Base-by-base conservation (phyloP, 345 rosid genomes). In the Ceriops decandra region DNA sequence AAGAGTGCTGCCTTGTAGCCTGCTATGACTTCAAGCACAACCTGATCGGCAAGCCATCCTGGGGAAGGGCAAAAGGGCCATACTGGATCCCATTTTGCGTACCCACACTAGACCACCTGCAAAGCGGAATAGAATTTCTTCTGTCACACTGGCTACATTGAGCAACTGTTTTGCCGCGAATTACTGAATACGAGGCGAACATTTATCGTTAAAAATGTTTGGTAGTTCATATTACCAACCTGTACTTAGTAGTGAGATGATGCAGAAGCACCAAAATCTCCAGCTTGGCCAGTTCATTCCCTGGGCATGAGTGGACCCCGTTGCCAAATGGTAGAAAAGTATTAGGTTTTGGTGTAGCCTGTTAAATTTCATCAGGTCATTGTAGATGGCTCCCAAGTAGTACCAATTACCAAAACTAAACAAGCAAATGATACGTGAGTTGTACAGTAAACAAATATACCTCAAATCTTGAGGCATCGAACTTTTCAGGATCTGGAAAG, bases 261-360 rank as follows among this genome's bases (percentile, higher is more conserved):
- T 92, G 96, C 33, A 92, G 88, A n/a, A 92, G 78, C 19, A 88
- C 86, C 63, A 86, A 71, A 30, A 92, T 84, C 72, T 92, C 95
- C 77, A 90, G 75, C 81, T 85, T 92, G 20, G 98, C 96, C 49
- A 92, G 51, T 78, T 88, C 96, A 76, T 86, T 92, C 57, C 98
- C 98, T 1, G 95, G 98, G 77, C 98, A 92, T 54, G 95, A 77
- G 67, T 92, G 98, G 78, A 75, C 74, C 67, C 98, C 98, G 60
- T 73, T 92, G 52, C 98, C 98, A 84, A 92, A 92, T 73, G 98
- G 98, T 90, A 92, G 70, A 38, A 87, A 92, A 0, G 96, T 90
- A 74, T 90, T 88, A 72, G 98, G 87, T 49, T 90, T 90, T 15
- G 88, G 95, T 20, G 92, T 78, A 53, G 77, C 89, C 98, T 92